Base-by-base conservation (phyloP, 352 stramenopile genomes). In the Phytophthora palmivora region DNA sequence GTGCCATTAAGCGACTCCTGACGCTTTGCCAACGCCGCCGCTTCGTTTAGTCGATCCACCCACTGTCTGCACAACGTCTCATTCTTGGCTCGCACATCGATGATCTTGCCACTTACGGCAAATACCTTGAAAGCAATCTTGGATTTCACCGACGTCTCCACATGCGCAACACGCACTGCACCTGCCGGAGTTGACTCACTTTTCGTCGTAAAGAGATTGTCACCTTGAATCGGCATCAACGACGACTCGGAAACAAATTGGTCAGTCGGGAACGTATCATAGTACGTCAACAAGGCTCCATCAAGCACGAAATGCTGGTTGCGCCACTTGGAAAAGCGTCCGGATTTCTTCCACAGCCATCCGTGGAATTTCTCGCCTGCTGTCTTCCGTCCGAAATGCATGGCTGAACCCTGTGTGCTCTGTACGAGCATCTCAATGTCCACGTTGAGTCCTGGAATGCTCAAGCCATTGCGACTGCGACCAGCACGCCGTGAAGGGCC, bases 281-380 rank as follows among this genome's bases (percentile, higher is more conserved):
- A 94, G 64, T 92, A 94, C 22, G 81, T 90, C 5, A 94, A 51
- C 36, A 94, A 53, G 19, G 80, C 83, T 34, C 86, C 86, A 26
- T 92, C 82, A 4, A 94, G 69, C 44, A 94, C 82, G 59, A 94
- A 94, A 47, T 92, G 84, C 78, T 94, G 82, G 65, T 91, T 91
- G 37, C 78, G 84, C 86, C 86, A 94, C 59, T 91, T 90, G 24
- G 76, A 78, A 57, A 94, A 94, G 15, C 82, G 79, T 7, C 86
- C 83, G 3, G 74, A 89, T 53, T 92, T 91, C 64, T 87, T 92
- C 83, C 83, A 94, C 6, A 94, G 77, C 86, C 83, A 92, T 6
- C 86, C 86, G 55, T 92, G 83, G 45, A 92, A 92, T 52, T 91
- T 90, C 52, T 94, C 84, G 49, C 62, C 71, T 39, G 66, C 58